Base-by-base conservation (phyloP, 441 rosid species). In the Croton setiger region DNA sequence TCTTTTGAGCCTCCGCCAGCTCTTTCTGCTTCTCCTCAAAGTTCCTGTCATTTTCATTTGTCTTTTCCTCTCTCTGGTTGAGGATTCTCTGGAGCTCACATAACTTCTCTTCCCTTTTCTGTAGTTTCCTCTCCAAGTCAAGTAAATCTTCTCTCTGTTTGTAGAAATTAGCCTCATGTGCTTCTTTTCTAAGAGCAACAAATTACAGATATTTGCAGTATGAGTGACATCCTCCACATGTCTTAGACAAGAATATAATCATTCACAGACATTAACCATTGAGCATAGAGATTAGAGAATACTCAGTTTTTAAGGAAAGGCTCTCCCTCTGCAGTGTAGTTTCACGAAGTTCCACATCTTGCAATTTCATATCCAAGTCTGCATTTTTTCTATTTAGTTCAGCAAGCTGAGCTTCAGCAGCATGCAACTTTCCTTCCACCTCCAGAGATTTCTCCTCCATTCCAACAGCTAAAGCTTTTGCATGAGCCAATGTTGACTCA, bases 71-170 rank as follows among this genome's bases (percentile, higher is more conserved):
- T 71, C 80, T 78, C 61, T 80, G 84, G 49, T 81, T 85, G 35
- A 88, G 72, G 44, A 68, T 77, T 75, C 82, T 85, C 70, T 75
- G 83, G 74, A 80, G 83, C 73, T 88, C 90, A 71, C 61, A 70
- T 52, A 86, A 72, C 69, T 59, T 80, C 61, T 84, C 86, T 69
- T 91, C 96, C 72, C 64, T 55, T 36, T 76, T 72, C 60, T 67
- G 78, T 44, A 91, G 75, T 74, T 80, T 85, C 76, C 64, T 86
- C 78, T 91, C 96, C 97, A 93, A 90, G 73, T 85, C 94, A 64
- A 67, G 77, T 60, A 91, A 70, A 47, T 91, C 96, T 81, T 88
- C 96, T 64, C 92, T 85, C 72, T 87, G 88, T 75, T 81, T 85
- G 77, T 80, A 83, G 63, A 88, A 84, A 65, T 83, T 78, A 66